Conservation (phyloP, 352 stramenopile genomes). For the Phytophthora sansomeana region DNA sequence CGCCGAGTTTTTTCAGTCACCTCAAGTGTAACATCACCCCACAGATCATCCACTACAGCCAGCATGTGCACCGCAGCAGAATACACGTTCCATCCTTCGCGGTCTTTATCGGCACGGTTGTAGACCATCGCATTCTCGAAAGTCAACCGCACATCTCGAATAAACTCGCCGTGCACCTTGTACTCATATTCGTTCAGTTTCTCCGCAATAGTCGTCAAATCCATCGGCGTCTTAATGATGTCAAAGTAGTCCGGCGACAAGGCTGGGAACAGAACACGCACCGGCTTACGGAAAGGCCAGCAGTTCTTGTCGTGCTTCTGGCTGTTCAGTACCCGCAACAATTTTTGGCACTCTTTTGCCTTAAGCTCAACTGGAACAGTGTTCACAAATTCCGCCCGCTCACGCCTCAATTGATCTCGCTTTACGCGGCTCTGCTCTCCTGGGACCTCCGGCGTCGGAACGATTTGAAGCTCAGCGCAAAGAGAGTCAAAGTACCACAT, state of each 20-base stretch:
- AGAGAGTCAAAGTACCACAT: constrained; percentile 89
- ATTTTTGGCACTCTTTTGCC: constrained; percentile 81
- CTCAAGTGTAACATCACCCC: constrained; percentile 83
- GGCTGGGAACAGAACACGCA: constrained; percentile 74
- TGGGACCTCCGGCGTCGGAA: constrained; percentile 25
- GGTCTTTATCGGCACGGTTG: constrained; percentile 83
- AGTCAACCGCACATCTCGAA: constrained; percentile 77
- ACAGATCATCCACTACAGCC: constrained; percentile 74
- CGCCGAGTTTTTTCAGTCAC: constrained; percentile 76
- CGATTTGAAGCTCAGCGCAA: constrained; percentile 69
- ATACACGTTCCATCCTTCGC: constrained; percentile 86
- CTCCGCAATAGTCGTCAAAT: constrained; percentile 75
- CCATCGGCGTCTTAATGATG: constrained; percentile 85
- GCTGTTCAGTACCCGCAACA: constrained; percentile 82
- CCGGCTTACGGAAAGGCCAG: constrained; percentile 87
- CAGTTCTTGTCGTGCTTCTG: constrained; percentile 90
- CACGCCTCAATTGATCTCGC: constrained; percentile 54
- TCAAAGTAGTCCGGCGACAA: constrained; percentile 83
- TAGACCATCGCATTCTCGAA: constrained; percentile 89
- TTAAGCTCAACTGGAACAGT: constrained; percentile 77
- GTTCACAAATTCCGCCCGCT: constrained; percentile 62
- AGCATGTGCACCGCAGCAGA: constrained; percentile 79
- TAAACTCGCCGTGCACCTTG: constrained; percentile 85
- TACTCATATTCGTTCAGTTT: constrained; percentile 78
- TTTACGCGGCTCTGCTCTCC: constrained; percentile 41